A percentile compares a stretch with the other conserved stretches of the same genome.
These are phyloP conservation scores for Nymphaea thermarum DNA, from an alignment of 164 flowering plant genomes.

Conservation along the genomic window DNA sequence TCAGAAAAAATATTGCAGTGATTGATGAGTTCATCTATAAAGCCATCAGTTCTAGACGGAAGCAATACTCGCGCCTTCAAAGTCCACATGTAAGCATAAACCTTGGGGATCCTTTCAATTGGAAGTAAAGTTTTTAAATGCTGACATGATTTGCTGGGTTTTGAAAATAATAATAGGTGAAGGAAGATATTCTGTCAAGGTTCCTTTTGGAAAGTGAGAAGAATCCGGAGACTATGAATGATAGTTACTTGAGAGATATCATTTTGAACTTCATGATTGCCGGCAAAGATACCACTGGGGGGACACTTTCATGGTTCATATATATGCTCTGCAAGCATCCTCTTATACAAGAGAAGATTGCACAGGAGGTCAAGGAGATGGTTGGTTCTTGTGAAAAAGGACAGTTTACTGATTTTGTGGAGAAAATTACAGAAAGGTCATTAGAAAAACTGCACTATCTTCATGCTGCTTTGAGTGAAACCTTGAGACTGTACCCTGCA, in stretches of 20 bases:
- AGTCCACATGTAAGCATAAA: too few species aligned
- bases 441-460: constrained; percentile 76
- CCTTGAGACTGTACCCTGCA: constrained; percentile 80
- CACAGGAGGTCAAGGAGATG: constrained; percentile 28
- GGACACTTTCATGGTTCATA: constrained; percentile 62
- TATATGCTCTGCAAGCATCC: constrained; percentile 60
- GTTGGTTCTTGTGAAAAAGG: constrained; percentile 2
- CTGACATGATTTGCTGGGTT: background rate
- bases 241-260: constrained; percentile 50
- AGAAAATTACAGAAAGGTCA: constrained; percentile 33
- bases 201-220: constrained; percentile 40
- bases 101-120: too few species aligned
- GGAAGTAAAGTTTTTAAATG: background rate
- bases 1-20: constrained; percentile 18
- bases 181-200: constrained; percentile 57
- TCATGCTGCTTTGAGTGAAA: constrained; percentile 75
- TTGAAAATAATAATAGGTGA: constrained; percentile 1
- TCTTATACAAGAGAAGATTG: constrained; percentile 43
- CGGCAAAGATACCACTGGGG: constrained; percentile 51
- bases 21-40: constrained; percentile 18
- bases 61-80: too few species aligned
- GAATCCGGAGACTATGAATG: constrained; percentile 36
- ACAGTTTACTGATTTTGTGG: constrained; percentile 12
- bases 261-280: constrained; percentile 51
- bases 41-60: constrained; percentile 16